Evolutionary conservation across 306 rosid species (phyloP).

Genomic region (Cyclanthera cordifolia): DNA sequence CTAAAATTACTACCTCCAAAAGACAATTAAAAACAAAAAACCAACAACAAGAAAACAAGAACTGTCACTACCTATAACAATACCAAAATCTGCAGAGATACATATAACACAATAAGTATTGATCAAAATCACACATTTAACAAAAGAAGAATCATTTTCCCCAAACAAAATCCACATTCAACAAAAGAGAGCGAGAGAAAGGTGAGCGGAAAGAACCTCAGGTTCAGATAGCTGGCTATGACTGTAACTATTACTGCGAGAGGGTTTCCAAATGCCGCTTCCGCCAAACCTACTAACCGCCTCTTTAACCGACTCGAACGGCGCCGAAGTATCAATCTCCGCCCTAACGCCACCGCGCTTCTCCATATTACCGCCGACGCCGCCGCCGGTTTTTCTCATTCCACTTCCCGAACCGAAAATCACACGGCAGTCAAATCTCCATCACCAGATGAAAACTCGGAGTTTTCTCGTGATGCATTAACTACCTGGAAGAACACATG

Average conservation of each 20-base stretch:
- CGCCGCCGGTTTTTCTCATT: neutral
- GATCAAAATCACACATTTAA: neutral
- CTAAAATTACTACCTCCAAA: neutral
- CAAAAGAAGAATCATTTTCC: neutral
- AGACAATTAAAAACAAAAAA: neutral
- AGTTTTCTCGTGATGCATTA: neutral
- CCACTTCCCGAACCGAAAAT: neutral
- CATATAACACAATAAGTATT: neutral
- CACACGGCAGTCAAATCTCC: neutral
- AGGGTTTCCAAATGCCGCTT: conserved; percentile 66
- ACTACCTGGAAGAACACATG: neutral
- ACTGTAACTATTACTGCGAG: neutral
- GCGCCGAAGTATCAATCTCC: conserved; percentile 74
- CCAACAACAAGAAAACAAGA: neutral
- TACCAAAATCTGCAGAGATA: neutral
- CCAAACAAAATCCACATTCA: neutral
- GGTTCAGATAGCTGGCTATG: conserved; percentile 16
- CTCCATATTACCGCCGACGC: conserved; percentile 1
- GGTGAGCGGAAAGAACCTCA: conserved; percentile 30
- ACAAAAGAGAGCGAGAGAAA: neutral
- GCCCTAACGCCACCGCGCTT: conserved; percentile 25
- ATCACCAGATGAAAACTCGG: neutral
- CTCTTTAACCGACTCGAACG: conserved; percentile 74
- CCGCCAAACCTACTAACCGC: conserved; percentile 66
- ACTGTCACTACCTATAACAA: neutral